Evolutionary conservation across 345 rosid species (phyloP), one percentile per base, ranked within the genome.

Genomic region (Passiflora organensis): DNA sequence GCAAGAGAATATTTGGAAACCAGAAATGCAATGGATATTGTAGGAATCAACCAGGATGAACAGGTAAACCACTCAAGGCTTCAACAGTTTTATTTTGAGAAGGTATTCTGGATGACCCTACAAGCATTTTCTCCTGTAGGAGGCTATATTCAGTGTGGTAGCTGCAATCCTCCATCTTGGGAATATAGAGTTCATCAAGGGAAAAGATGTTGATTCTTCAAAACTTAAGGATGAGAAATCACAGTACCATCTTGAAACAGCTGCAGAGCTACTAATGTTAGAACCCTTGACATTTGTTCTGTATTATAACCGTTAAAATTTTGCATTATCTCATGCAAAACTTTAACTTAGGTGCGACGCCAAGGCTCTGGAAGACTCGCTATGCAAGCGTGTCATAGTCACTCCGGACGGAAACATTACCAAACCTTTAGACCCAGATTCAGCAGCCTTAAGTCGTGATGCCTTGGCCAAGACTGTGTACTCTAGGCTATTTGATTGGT

Each of bases 91-190:
- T 16, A 17, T 16, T 28, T 10, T 9, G 54, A 37, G n/a, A 21
- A 21, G 25, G 43, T 46, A 18, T 14, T 45, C 21, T 53, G 24
- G 45, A 60, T 36, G 62, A 49, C 63, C 52, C 34, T 24, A 2
- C 45, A 13, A 46, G 12, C 36, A 36, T 58, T 47, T 42, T 46
- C 55, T 46, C 50, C 53, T 55, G 60, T 37, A 85, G 93, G 93
- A 85, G 64, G 86, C 86, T 18, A 85, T 82, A 61, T 85, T 85
- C 61, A 73, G 85, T 6, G 85, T 82, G 3, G 87, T 84, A 21
- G 87, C 91, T 61, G 85, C 85, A 22, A 80, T 84, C 49, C 85
- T 84, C 59, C 91, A 84, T 53, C 85, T 84, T 21, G 91, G 91
- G 59, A 84, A 84, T 65, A 69, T 82, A n/a, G 71, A 78, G 22